Conservation (phyloP, 2,329 filamentous ascomycete genomes). For the Davidsoniella australis region DNA sequence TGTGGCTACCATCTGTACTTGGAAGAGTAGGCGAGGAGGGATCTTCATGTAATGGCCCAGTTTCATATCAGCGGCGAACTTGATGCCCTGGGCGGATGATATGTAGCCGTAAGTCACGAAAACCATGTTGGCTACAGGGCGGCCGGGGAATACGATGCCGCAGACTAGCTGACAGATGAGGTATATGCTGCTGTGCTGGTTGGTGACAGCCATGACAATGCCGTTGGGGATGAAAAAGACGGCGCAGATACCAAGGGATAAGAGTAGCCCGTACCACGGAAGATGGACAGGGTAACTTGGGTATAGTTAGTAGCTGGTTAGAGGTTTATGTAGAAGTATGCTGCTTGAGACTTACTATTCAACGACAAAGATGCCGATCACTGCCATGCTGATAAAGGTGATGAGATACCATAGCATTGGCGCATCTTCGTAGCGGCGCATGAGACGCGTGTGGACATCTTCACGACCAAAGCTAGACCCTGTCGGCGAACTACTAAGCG, state of each 20-base stretch:
- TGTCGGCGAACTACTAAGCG: conserved; percentile 12
- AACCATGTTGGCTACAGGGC: conserved; percentile 82
- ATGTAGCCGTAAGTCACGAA: conserved; percentile 88
- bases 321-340: neutral
- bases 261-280: conserved; percentile 70
- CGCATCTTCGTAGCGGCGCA: conserved; percentile 68
- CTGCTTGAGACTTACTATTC: conserved; percentile 46
- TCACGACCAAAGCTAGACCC: conserved; percentile 30
- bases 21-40: conserved; percentile 59
- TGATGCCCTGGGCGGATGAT: conserved; percentile 73
- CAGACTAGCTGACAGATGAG: conserved; percentile 75
- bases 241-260: conserved; percentile 61
- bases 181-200: conserved; percentile 75
- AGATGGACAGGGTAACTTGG: conserved; percentile 61
- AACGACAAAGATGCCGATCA: conserved; percentile 66
- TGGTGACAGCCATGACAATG: conserved; percentile 85
- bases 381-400: conserved; percentile 59
- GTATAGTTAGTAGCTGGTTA: neutral
- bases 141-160: conserved; percentile 65
- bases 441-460: conserved; percentile 70
- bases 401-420: conserved; percentile 66
- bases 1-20: conserved; percentile 62
- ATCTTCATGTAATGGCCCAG: conserved; percentile 82
- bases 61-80: conserved; percentile 76
- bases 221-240: conserved; percentile 80